phyloP scores from a whole-genome alignment of 371 early-diverging fungal species.

The Rhizopus microsporus region DNA sequence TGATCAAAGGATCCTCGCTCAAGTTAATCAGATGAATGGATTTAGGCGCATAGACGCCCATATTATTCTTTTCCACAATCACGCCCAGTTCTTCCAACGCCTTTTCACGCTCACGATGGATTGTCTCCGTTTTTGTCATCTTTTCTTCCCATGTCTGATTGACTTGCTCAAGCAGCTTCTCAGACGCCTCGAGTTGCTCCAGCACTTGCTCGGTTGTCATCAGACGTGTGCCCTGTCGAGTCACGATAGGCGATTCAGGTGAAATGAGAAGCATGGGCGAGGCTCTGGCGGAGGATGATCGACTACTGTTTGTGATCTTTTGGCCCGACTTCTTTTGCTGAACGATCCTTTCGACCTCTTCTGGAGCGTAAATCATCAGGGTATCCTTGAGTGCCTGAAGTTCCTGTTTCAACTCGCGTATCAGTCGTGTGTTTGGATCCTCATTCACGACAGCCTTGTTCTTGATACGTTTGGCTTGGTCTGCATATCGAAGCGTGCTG shows the following conservation, averaged over 20 bases:
- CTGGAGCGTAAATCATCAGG: conserved; percentile 58
- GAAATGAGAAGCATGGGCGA: conserved; percentile 25
- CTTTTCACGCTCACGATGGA: conserved; percentile 73
- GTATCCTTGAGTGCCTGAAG: conserved; percentile 63
- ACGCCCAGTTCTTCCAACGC: conserved; percentile 84
- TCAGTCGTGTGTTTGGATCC: conserved; percentile 75
- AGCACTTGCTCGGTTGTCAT: conserved; percentile 68
- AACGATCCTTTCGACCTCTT: conserved; percentile 25
- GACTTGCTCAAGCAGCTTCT: conserved; percentile 34
- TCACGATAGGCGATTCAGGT: conserved; percentile 18
- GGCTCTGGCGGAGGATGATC: conserved; percentile 20
- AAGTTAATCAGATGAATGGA: conserved; percentile 83
- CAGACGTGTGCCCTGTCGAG: conserved; percentile 23
- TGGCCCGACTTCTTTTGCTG: conserved; percentile 15
- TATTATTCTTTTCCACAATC: conserved; percentile 65
- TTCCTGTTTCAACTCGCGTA: conserved; percentile 83
- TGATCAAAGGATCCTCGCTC: conserved; percentile 87
- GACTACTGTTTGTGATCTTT: conserved; percentile 1
- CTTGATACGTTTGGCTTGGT: conserved; percentile 87
- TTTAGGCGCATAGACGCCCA: conserved; percentile 81
- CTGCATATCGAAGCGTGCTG: conserved; percentile 92
- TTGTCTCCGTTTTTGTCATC: conserved; percentile 63
- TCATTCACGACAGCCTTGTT: conserved; percentile 90
- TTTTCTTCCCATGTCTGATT: conserved; percentile 71
- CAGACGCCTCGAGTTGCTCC: conserved; percentile 40